Percentiles rank a stretch among this genome's conserved stretches.
phyloP scores from a whole-genome alignment of 805 yeast species.

The Yarrowia bubula region DNA sequence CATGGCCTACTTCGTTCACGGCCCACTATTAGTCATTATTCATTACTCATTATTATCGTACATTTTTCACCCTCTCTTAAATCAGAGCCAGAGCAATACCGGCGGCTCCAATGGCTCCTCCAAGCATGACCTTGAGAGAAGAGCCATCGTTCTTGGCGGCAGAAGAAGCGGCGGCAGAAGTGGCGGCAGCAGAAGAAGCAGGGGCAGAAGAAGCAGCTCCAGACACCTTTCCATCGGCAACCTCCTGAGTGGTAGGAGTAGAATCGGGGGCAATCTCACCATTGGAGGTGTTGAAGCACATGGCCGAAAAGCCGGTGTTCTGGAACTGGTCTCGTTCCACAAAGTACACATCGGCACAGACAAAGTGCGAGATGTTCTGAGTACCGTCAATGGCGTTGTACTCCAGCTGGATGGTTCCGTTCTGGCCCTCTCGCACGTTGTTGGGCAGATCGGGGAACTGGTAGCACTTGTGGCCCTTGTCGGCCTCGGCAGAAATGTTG shows the following conservation, averaged over 20 bases:
- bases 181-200: constrained; percentile 66
- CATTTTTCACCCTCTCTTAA: not conserved
- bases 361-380: constrained; percentile 45
- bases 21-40: not conserved
- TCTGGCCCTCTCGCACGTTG: constrained; percentile 42
- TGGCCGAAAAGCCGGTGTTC: constrained; percentile 39
- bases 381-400: constrained; percentile 45
- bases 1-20: too few relatives aligned
- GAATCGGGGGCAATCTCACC: constrained; percentile 42
- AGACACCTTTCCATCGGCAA: constrained; percentile 6
- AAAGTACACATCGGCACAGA: constrained; percentile 47
- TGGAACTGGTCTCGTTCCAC: constrained; percentile 43
- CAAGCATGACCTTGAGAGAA: constrained; percentile 37
- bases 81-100: constrained; percentile 27
- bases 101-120: constrained; percentile 26
- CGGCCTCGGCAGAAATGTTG: constrained; percentile 40
- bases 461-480: constrained; percentile 50
- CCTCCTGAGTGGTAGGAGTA: constrained; percentile 32
- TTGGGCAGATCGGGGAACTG: constrained; percentile 47
- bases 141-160: constrained; percentile 52
- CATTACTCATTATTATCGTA: constrained; percentile 19
- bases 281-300: constrained; percentile 46
- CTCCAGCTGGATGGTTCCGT: constrained; percentile 48
- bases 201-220: constrained; percentile 28
- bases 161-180: constrained; percentile 77